Conservation (phyloP, 2,329 filamentous ascomycete genomes). For the Talaromyces pinophilus region DNA sequence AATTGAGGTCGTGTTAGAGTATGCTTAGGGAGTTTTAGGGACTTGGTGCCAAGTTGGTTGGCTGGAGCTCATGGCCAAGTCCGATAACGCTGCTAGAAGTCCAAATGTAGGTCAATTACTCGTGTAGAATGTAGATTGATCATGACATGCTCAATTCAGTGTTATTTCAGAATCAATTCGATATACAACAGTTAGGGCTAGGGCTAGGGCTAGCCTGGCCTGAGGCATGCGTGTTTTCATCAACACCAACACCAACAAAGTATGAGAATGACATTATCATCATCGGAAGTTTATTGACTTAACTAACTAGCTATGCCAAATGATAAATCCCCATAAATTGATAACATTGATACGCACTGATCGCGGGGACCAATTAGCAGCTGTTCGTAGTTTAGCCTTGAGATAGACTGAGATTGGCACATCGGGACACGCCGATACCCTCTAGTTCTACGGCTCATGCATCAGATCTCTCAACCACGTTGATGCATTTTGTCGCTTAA, state of each 20-base stretch:
- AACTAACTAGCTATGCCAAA: too few species aligned
- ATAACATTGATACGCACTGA: constrained; percentile 1
- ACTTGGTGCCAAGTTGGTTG: background rate
- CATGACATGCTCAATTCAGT: background rate
- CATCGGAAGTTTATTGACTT: background rate
- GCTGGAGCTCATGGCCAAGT: background rate
- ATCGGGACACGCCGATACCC: constrained; percentile 4
- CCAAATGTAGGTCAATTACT: background rate
- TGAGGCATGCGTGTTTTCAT: background rate
- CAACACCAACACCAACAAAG: background rate
- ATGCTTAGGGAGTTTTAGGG: background rate
- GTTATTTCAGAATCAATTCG: background rate
- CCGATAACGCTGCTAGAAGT: constrained; percentile 6
- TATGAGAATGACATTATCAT: background rate
- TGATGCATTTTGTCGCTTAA: background rate
- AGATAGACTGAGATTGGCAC: background rate
- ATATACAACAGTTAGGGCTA: background rate
- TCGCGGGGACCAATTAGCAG: constrained; percentile 1
- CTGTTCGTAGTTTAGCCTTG: background rate
- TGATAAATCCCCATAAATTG: background rate
- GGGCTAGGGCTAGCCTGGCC: background rate
- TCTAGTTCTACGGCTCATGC: background rate
- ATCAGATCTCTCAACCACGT: background rate
- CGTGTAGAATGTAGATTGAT: background rate
- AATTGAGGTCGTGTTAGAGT: background rate